Percentiles rank a stretch among this genome's conserved stretches.
These are phyloP conservation scores for Cokeromyces recurvatus DNA, from an alignment of 371 early-diverging fungal species.

Conservation along the genomic window DNA sequence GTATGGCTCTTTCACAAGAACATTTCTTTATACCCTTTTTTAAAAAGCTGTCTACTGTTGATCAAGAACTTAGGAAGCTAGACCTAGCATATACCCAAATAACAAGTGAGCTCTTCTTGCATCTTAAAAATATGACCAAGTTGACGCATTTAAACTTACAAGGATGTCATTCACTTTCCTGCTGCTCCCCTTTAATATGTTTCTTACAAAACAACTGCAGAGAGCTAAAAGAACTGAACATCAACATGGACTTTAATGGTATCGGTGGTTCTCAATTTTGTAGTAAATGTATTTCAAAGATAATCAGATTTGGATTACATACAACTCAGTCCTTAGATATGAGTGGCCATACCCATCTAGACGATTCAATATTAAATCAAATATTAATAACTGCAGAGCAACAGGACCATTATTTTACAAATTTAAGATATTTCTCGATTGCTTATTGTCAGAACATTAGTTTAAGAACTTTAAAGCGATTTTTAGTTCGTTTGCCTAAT, in stretches of 20 bases:
- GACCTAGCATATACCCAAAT: constrained; percentile 34
- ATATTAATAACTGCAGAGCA: not conserved
- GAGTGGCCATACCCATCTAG: constrained; percentile 25
- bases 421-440: constrained; percentile 4
- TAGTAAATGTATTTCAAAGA: constrained; percentile 10
- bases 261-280: constrained; percentile 24
- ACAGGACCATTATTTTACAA: constrained; percentile 1
- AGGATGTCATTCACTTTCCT: constrained; percentile 27
- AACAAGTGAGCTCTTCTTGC: constrained; percentile 18
- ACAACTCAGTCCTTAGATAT: constrained; percentile 18
- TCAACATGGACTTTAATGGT: constrained; percentile 28
- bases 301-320: constrained; percentile 2
- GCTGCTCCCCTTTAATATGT: constrained; percentile 24
- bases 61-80: constrained; percentile 14
- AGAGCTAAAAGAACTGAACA: constrained; percentile 19
- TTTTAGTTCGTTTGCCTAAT: not conserved
- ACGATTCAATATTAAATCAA: constrained; percentile 8
- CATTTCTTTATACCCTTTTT: constrained; percentile 36
- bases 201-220: constrained; percentile 4
- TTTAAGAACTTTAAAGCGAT: not conserved
- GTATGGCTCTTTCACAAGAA: constrained; percentile 28
- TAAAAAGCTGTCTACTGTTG: constrained; percentile 8
- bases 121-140: constrained; percentile 6
- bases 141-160: constrained; percentile 29
- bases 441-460: constrained; percentile 9